phyloP scores from a whole-genome alignment of 768 basidiomycete species.

The Boletus rubroflammeus region DNA sequence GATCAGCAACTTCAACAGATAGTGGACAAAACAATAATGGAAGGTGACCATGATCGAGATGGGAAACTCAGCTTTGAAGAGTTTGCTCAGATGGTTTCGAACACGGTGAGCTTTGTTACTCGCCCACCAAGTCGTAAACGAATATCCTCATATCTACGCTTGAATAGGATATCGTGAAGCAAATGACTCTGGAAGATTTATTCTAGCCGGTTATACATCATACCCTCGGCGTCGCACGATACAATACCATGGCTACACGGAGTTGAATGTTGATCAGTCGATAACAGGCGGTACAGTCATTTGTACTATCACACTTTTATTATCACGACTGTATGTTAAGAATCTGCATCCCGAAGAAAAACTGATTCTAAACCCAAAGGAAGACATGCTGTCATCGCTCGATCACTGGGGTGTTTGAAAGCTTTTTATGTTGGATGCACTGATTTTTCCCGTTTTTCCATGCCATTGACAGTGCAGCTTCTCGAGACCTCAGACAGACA shows the following conservation, averaged over 20 bases:
- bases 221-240: slow-evolving; percentile 18
- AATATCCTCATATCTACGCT: slow-evolving; percentile 6
- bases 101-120: slow-evolving; percentile 60
- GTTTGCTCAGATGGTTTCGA: slow-evolving; percentile 94
- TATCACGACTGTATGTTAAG: slow-evolving; percentile 20
- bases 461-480: neutral
- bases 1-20: slow-evolving; percentile 99
- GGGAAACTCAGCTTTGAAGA: slow-evolving; percentile 97
- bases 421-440: neutral
- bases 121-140: neutral
- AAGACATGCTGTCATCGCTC: neutral
- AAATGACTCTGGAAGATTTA: slow-evolving; percentile 95
- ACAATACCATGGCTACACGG: slow-evolving; percentile 20
- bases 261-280: slow-evolving; percentile 6
- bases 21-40: slow-evolving; percentile 99
- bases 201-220: slow-evolving; percentile 46
- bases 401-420: neutral
- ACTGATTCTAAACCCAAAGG: slow-evolving; percentile 3
- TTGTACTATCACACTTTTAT: slow-evolving; percentile 22
- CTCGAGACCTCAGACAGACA: neutral
- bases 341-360: slow-evolving; percentile 2
- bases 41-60: slow-evolving; percentile 97
- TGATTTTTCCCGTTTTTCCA: neutral
- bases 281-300: slow-evolving; percentile 12
- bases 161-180: slow-evolving; percentile 91